Evolutionary conservation across 768 basidiomycete genomes (phyloP).

Genomic region (Pholiota conissans): DNA sequence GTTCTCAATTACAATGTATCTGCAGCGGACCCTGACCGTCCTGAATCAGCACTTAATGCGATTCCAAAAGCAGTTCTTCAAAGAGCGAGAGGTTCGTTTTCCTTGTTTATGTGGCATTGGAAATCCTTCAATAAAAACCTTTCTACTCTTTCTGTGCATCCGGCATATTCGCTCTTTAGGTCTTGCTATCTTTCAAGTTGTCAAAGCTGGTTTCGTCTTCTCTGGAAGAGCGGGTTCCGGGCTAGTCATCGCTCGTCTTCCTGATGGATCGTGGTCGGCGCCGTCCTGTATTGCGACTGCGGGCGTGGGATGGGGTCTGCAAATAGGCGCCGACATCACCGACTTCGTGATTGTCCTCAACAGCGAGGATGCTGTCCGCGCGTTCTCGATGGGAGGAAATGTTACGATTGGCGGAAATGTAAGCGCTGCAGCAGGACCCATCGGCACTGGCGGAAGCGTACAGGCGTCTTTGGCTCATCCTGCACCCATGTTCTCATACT

Average conservation of each 20-base stretch:
- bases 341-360: slow-evolving; percentile 98
- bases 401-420: slow-evolving; percentile 93
- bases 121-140: background rate
- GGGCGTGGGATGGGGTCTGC: slow-evolving; percentile 92
- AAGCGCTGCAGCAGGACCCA: slow-evolving; percentile 85
- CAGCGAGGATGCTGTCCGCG: slow-evolving; percentile 92
- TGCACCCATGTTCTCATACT: slow-evolving; percentile 96
- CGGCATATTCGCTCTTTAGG: slow-evolving; percentile 43
- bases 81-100: slow-evolving; percentile 70
- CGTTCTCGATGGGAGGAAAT: slow-evolving; percentile 95
- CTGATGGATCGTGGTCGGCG: slow-evolving; percentile 96
- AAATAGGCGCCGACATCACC: slow-evolving; percentile 93
- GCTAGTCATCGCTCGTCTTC: slow-evolving; percentile 86
- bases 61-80: slow-evolving; percentile 93
- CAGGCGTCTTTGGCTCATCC: slow-evolving; percentile 89
- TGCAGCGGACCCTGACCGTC: slow-evolving; percentile 82
- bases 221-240: slow-evolving; percentile 94
- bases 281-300: slow-evolving; percentile 97
- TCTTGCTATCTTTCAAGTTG: slow-evolving; percentile 90
- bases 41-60: slow-evolving; percentile 88
- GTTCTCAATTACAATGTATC: slow-evolving; percentile 8
- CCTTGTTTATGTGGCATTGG: background rate
- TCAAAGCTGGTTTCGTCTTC: slow-evolving; percentile 94
- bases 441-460: slow-evolving; percentile 91
- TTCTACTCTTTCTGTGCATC: background rate